Evolutionary conservation across 2,329 filamentous ascomycete genomes (phyloP), one percentile per base, ranked within the genome.

Genomic region (Aureobasidium melanogenum): DNA sequence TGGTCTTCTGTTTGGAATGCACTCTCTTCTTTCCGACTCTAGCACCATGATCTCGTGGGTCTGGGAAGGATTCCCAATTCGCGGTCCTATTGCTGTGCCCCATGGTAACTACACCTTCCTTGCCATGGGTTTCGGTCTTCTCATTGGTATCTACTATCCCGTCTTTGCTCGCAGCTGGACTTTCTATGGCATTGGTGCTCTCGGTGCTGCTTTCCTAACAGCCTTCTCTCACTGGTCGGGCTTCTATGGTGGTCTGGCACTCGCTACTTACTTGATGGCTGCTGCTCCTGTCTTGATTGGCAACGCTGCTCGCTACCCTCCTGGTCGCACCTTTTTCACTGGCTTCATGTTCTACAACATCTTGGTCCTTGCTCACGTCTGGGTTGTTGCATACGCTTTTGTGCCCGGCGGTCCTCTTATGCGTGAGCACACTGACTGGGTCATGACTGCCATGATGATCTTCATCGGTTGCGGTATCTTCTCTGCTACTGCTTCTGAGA

Each of bases 21-120:
- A 97, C 72, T 97, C 92, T 1, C 80, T 99, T 10, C 82, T 99
- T 12, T 97, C 94, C 0, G 94, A 99, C 72, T 96, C 92, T 0
- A 97, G 94, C 77, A 99, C 94, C 59, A 97, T 99, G 91, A 97
- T 97, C 62, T 82, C 92, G 17, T 99, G 94, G 94, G 91, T 91
- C 2, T 99, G 94, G 94, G 91, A 97, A 68, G 94, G 94, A 7
- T 99, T 89, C 69, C 94, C 94, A 15, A 84, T 97, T 43, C 85
- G 88, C 54, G 94, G 94, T 7, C 94, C 94, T 2, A 84, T 94
- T 54, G 85, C 91, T 64, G 91, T 87, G 51, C 91, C 91, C n/a
- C 91, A 97, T 69, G 94, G 92, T 59, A 91, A 89, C 68, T 84
- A 88, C 72, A 97, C 91, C 1, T 84, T 97, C 57, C 82, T 89